A percentile compares a stretch with the other conserved stretches of the same genome.
Conservation (phyloP, 2,329 filamentous ascomycete species). For the Elsinoe perseae region DNA sequence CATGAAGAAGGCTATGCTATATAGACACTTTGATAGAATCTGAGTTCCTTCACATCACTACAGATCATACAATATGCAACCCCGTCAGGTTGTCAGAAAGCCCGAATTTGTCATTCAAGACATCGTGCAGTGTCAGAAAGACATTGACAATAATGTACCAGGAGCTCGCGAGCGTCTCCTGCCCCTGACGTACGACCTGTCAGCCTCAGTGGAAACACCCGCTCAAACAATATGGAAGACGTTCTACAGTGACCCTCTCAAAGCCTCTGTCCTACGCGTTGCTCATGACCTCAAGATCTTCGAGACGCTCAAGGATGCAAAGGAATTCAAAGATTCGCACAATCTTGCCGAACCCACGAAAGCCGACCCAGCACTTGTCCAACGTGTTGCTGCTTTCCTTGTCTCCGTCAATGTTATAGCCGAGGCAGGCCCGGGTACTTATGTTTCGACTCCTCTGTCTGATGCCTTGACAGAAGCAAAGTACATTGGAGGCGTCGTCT, state of each 20-base stretch:
- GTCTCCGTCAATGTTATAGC: slow-evolving; percentile 15
- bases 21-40: not conserved
- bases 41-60: too few relatives aligned
- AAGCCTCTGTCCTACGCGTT: not conserved
- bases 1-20: not conserved
- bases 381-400: slow-evolving; percentile 17
- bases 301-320: not conserved
- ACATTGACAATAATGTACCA: not conserved
- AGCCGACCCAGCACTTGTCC: slow-evolving; percentile 18
- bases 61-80: not conserved
- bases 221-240: not conserved
- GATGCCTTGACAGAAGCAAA: slow-evolving; percentile 16
- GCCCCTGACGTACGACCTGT: not conserved
- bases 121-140: not conserved
- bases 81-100: not conserved
- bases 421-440: slow-evolving; percentile 17
- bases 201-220: not conserved
- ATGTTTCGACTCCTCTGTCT: slow-evolving; percentile 16
- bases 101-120: not conserved
- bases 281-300: slow-evolving; percentile 13
- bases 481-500: slow-evolving; percentile 18
- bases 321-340: not conserved
- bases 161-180: not conserved
- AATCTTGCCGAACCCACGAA: slow-evolving; percentile 14
- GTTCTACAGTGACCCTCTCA: not conserved